phyloP scores from a whole-genome alignment of 495 filamentous ascomycete species.

The Penicillium macrosclerotiorum region DNA sequence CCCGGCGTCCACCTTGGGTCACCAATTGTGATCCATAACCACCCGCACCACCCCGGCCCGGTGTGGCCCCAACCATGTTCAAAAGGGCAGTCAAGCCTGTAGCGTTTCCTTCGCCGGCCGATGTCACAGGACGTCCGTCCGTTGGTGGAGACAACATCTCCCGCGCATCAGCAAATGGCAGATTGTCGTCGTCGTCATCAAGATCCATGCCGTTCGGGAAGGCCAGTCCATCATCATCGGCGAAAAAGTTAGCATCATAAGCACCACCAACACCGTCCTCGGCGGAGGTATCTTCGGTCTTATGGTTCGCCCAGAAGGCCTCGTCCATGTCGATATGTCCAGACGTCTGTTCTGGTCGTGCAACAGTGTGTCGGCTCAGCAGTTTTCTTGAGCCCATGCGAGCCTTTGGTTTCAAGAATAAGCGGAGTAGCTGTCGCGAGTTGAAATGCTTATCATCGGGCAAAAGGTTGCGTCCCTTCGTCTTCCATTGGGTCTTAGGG shows the following conservation, averaged over 20 bases:
- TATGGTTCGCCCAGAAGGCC: conserved; percentile 88
- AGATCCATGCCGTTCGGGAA: conserved; percentile 62
- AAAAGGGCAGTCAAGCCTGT: conserved; percentile 41
- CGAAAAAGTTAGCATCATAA: conserved; percentile 98
- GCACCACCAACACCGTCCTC: conserved; percentile 59
- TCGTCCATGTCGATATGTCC: conserved; percentile 78
- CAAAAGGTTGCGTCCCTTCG: conserved; percentile 85
- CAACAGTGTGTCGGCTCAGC: conserved; percentile 33
- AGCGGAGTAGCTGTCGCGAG: conserved; percentile 78
- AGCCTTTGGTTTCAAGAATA: conserved; percentile 94
- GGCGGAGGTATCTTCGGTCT: conserved; percentile 52
- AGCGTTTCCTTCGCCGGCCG: conserved; percentile 37
- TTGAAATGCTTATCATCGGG: conserved; percentile 99
- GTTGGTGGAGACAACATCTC: conserved; percentile 82
- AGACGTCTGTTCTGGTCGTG: conserved; percentile 50
- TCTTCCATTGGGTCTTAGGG: conserved; percentile 92
- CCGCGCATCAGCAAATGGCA: conserved; percentile 85
- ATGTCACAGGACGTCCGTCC: conserved; percentile 35
- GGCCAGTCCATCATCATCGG: conserved; percentile 88
- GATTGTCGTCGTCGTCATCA: conserved; percentile 76
- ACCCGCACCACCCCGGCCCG: conserved; percentile 39
- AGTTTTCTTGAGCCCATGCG: conserved; percentile 61
- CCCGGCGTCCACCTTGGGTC: conserved; percentile 72
- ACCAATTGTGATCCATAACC: conserved; percentile 92
- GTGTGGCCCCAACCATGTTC: conserved; percentile 46